Conservation (phyloP, 2,329 filamentous ascomycete species). For the Setomelanomma holmii region DNA sequence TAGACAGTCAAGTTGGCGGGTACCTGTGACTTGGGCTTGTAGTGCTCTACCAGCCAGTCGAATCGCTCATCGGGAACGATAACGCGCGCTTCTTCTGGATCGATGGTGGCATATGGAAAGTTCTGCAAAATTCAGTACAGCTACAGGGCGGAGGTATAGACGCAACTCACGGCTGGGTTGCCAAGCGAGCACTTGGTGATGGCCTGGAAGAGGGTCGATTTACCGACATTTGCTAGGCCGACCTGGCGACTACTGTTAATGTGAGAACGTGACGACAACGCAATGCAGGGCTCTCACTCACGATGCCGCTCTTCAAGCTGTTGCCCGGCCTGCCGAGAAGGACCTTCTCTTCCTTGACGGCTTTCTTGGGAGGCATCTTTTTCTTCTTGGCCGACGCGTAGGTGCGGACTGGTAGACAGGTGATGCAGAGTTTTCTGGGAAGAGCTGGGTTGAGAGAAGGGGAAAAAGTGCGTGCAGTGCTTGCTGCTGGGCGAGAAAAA, state of each 20-base stretch:
- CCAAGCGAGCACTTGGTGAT: slow-evolving; percentile 97
- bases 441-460: slow-evolving; percentile 46
- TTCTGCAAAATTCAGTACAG: slow-evolving; percentile 65
- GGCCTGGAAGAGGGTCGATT: slow-evolving; percentile 99
- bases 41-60: slow-evolving; percentile 94
- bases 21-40: slow-evolving; percentile 97
- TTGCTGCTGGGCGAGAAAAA: slow-evolving; percentile 59
- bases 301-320: slow-evolving; percentile 98
- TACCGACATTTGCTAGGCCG: slow-evolving; percentile 98
- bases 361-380: slow-evolving; percentile 97
- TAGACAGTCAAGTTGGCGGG: slow-evolving; percentile 98
- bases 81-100: slow-evolving; percentile 97
- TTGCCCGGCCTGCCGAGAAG: slow-evolving; percentile 95
- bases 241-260: slow-evolving; percentile 69
- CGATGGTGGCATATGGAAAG: slow-evolving; percentile 98
- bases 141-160: background rate
- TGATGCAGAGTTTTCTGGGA: slow-evolving; percentile 43
- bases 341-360: slow-evolving; percentile 90
- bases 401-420: slow-evolving; percentile 55
- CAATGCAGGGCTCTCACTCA: slow-evolving; percentile 68
- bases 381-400: slow-evolving; percentile 67
- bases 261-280: slow-evolving; percentile 44
- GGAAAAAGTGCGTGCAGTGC: slow-evolving; percentile 52
- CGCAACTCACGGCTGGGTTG: slow-evolving; percentile 83
- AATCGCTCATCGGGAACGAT: slow-evolving; percentile 95